Evolutionary conservation across 2,329 filamentous ascomycete genomes (phyloP).

Genomic region (Aspergillus fructus): DNA sequence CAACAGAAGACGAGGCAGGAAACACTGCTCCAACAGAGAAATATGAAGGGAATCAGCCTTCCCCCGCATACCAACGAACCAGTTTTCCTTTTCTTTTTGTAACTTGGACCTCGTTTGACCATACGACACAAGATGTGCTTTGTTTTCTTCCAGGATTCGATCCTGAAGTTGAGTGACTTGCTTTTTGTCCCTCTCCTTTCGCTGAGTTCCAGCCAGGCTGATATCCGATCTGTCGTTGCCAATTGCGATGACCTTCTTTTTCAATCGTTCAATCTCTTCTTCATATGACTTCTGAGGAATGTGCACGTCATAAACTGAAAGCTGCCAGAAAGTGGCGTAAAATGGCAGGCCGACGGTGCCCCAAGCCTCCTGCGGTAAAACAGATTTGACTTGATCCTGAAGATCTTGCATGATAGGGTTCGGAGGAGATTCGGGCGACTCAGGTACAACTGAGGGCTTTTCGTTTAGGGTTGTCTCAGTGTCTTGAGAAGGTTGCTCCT

Average conservation of each 20-base stretch:
- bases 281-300: slow-evolving; percentile 77
- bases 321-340: slow-evolving; percentile 88
- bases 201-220: slow-evolving; percentile 63
- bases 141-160: slow-evolving; percentile 70
- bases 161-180: slow-evolving; percentile 67
- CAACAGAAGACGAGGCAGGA: slow-evolving; percentile 81
- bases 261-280: slow-evolving; percentile 68
- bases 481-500: slow-evolving; percentile 23
- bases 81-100: slow-evolving; percentile 71
- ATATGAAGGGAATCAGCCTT: slow-evolving; percentile 70
- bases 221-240: slow-evolving; percentile 72
- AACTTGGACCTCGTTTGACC: slow-evolving; percentile 68
- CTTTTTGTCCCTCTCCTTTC: slow-evolving; percentile 70
- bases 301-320: slow-evolving; percentile 77
- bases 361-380: slow-evolving; percentile 64
- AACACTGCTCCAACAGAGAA: slow-evolving; percentile 81
- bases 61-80: slow-evolving; percentile 68
- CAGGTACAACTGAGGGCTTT: slow-evolving; percentile 25
- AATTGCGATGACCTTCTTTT: slow-evolving; percentile 65
- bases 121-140: slow-evolving; percentile 66
- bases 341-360: slow-evolving; percentile 74
- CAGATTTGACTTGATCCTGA: slow-evolving; percentile 64
- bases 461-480: slow-evolving; percentile 15
- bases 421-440: slow-evolving; percentile 45
- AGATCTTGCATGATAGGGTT: slow-evolving; percentile 73